Evolutionary conservation across 106 monocot species (phyloP), one percentile per base, ranked within the genome.

Genomic region (Dactylorhiza incarnata): DNA sequence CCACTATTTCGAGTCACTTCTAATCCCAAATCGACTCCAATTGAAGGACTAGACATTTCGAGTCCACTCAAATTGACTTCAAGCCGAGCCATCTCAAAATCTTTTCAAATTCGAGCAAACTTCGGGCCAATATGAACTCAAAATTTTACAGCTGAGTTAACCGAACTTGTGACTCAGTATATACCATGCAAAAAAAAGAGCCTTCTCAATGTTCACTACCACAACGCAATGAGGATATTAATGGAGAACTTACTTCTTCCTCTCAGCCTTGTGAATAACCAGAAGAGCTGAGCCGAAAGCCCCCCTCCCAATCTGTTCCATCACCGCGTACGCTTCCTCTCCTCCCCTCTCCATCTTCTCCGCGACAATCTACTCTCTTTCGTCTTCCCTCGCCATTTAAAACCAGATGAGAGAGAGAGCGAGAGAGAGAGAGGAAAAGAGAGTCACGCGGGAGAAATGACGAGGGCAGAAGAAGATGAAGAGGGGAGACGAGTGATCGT

Each of bases 241-340:
- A 49, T 46, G 13, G n/a, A 43, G 2, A 12, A 74, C 52, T 73
- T 72, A 90, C 90, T 82, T 90, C 81, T 83, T 90, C 23, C 75
- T 75, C 72, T 90, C 85, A 48, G 61, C 20, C 76, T 81, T 90
- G 77, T 90, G 85, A 26, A 81, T 4, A 15, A 87, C 90, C 24
- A 90, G 87, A 25, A 78, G 80, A 0, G 87, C 90, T 4, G 85
- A 74, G 8, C 87, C 90, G 71, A 85, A 87, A 44, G 90, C 51
- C 10, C 90, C 90, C 25, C 85, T 71, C 16, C 90, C 90, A 43
- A 87, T 90, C 74, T 90, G 87, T 81, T 90, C 84, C 74, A 85
- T 46, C 53, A 86, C 78, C 75, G 84, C 90, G 72, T 90, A 90
- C 54, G 52, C 43, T 11, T 73, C 89, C 29, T 76, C 78, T 25